phyloP scores from a whole-genome alignment of 208 protist species.

The Kentomonas sorsogonicus region DNA sequence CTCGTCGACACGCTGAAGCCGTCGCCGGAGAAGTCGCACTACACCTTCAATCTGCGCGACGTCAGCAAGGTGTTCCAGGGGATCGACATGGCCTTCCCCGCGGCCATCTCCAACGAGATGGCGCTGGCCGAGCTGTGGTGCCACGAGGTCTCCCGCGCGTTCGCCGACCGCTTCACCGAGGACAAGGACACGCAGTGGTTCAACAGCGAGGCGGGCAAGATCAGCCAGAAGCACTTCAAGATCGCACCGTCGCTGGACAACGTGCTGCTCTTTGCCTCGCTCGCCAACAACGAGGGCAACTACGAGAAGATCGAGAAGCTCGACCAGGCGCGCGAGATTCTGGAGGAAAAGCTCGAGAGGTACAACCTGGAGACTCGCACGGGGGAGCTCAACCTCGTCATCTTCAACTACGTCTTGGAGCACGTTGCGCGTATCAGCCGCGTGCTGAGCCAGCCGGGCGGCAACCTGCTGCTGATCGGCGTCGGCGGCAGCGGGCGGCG shows the following conservation, averaged over 20 bases:
- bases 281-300: conserved; percentile 77
- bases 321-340: conserved; percentile 52
- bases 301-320: conserved; percentile 89
- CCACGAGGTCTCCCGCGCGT: conserved; percentile 94
- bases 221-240: conserved; percentile 82
- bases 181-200: conserved; percentile 91
- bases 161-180: conserved; percentile 93
- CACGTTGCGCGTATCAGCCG: conserved; percentile 94
- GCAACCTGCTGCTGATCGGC: conserved; percentile 94
- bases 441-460: conserved; percentile 93
- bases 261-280: conserved; percentile 70
- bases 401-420: conserved; percentile 96
- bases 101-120: conserved; percentile 63
- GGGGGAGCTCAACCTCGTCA: conserved; percentile 89
- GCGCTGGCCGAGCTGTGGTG: conserved; percentile 86
- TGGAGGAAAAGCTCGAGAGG: conserved; percentile 82
- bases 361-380: conserved; percentile 82
- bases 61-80: conserved; percentile 94
- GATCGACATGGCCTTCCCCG: conserved; percentile 75
- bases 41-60: conserved; percentile 98
- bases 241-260: conserved; percentile 14
- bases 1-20: conserved; percentile 92
- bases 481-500: conserved; percentile 95
- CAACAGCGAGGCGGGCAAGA: conserved; percentile 55
- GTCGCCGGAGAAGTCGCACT: conserved; percentile 97